A percentile compares a stretch with the other conserved stretches of the same genome.
Evolutionary conservation across 2,329 filamentous ascomycete genomes (phyloP).

Genomic region (Colletotrichum camelliae): DNA sequence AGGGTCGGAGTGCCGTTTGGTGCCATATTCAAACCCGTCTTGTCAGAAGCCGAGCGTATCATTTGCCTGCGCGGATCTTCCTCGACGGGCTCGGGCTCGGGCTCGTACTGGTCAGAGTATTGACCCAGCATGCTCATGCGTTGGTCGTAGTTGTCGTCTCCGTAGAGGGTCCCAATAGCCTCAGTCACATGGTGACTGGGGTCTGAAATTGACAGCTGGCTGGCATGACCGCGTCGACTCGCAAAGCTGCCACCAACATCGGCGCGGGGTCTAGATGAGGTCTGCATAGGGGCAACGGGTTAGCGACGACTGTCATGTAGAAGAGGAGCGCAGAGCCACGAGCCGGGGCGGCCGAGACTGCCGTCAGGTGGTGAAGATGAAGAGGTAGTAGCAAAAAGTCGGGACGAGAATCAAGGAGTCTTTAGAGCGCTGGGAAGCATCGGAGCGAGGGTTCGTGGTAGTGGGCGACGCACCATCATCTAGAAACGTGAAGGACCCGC

Average conservation of each 20-base stretch:
- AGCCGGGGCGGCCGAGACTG: not conserved
- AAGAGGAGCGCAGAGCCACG: not conserved
- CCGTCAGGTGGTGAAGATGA: not conserved
- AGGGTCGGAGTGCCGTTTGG: conserved; percentile 34
- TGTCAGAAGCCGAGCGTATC: conserved; percentile 53
- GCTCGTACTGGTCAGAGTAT: conserved; percentile 50
- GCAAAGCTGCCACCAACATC: conserved; percentile 63
- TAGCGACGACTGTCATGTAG: conserved; percentile 16
- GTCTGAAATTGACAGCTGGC: conserved; percentile 76
- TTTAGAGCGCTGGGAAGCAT: not conserved
- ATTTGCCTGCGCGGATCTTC: conserved; percentile 46
- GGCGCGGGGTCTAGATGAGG: conserved; percentile 61
- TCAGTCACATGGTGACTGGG: conserved; percentile 94
- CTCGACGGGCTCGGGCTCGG: conserved; percentile 29
- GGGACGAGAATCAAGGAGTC: not conserved
- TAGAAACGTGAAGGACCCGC: conserved; percentile 42
- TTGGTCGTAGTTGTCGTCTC: conserved; percentile 68
- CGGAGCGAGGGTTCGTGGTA: not conserved
- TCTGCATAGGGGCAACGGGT: conserved; percentile 42
- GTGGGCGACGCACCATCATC: conserved; percentile 53
- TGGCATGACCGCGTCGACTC: conserved; percentile 63
- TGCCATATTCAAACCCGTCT: conserved; percentile 33
- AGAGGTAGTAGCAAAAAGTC: not conserved
- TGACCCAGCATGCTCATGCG: conserved; percentile 75
- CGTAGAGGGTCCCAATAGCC: conserved; percentile 90